Evolutionary conservation across 2,329 filamentous ascomycete species (phyloP), one percentile per base, ranked within the genome.

Genomic region (Colletotrichum abscissum): DNA sequence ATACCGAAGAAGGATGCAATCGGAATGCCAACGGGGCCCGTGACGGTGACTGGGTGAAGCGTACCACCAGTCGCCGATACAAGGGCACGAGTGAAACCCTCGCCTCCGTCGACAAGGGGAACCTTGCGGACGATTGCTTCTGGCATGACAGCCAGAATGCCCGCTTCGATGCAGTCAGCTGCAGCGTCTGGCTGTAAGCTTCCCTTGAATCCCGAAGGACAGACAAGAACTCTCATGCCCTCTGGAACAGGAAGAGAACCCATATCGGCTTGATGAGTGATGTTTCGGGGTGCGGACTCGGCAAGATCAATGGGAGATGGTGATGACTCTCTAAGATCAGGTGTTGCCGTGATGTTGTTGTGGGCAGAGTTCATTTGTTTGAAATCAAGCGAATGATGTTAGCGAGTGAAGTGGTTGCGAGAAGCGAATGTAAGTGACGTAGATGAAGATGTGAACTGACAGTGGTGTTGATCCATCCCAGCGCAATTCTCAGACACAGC

Each of bases 131-230:
- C 77, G 1, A 79, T 76, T 19, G 85, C 84, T 52, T 81, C 78
- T n/a, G 82, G 82, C 4, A 86, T 75, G 2, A 86, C 86, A 19
- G 83, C 82, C 0, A 84, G 79, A 26, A 88, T 83, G 2, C 87
- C 87, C 4, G 79, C 79, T 75, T 87, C 85, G 68, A 89, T 89
- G 67, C 86, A 87, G 69, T 86, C 82, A 0, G 87, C 87, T 1
- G 86, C 87, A n/a, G 81, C 80, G 16, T 84, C 80, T 3, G 87
- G 86, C 19, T 84, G 82, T 4, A 89, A 82, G 62, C 86, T 88
- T 30, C 88, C 87, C 72, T 89, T 89, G 81, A 89, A 89, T 2
- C 87, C 87, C 0, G 87, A 88, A 0, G 88, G 87, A 19, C 85
- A 86, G 49, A 89, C 82, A 62, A 89, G 82, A 28, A 89, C 74